Evolutionary conservation across 371 early-diverging fungal genomes (phyloP), one percentile per base, ranked within the genome.

Genomic region (Nosema bombycis): DNA sequence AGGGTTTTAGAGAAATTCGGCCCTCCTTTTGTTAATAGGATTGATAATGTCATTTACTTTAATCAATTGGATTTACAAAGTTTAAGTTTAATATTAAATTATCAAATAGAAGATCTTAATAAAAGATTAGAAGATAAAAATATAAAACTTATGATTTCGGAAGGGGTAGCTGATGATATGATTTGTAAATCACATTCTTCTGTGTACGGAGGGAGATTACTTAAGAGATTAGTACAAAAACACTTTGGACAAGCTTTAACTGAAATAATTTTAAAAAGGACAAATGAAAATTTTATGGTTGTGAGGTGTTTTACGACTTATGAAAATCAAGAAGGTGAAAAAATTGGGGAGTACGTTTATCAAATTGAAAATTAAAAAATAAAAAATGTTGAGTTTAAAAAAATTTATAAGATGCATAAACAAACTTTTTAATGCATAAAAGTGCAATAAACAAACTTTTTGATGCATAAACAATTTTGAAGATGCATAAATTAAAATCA

Each of bases 21-120:
- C 57, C 92, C 92, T 15, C 92, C 92, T 82, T 86, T 93, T 72
- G 86, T 93, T 28, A 93, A 93, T 85, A 87, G 93, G 12, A 89
- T 93, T 37, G 92, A 91, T 72, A 90, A 90, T 73, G 88, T 92
- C 66, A 87, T 91, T n/a, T 82, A 91, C 64, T 93, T 93, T 86
- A 87, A 89, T 62, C 87, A 89, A 26, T 86, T 93, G 14, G 83
- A 88, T 4, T 89, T 88, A 78, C 83, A 83, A 10, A 83, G 88
- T 34, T 86, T 92, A 36, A 78, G 81, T 33, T 78, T 85, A 46
- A 92, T 92, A 61, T 88, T 90, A 36, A 80, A 79, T 29, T 85
- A 89, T 72, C 90, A 90, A 83, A 82, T 91, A 1, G 69, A 71
- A 1, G 81, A 91, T 76, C 88, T 94, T 2, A 89, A 91, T 81